Evolutionary conservation across 345 rosid species (phyloP), one percentile per base, ranked within the genome.

Genomic region (Pistacia integerrima): DNA sequence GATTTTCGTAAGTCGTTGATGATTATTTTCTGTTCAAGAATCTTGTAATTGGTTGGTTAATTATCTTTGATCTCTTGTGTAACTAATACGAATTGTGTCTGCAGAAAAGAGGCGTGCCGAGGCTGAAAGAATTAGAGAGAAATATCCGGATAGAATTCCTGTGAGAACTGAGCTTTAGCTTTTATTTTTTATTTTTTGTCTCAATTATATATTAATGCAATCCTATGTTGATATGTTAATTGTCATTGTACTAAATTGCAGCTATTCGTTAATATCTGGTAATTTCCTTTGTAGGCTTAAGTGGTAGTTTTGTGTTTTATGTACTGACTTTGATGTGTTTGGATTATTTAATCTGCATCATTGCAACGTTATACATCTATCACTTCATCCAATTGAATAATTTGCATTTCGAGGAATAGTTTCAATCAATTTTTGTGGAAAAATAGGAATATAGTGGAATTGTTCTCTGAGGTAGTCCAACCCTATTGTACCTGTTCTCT

Each of bases 91-190:
- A 61, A 8, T 74, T 67, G 33, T 30, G 3, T 82, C 30, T 82
- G 62, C 86, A 92, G 97, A 86, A 62, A 90, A 90, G 84, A 87
- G 97, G 58, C 85, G 83, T 11, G 89, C 91, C 35, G 97, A 92
- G 82, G 89, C 94, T 72, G 87, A 81, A 54, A 87, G 94, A 84
- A 92, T 92, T 67, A 88, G 85, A 77, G 94, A 82, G 73, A 92
- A 90, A 52, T 92, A 90, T 71, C 88, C 97, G 4, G 94, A 88
- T 63, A 85, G 97, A 74, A 84, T 92, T 80, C 97, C 97, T 18
- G 97, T 90, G 76, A 82, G 86, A 59, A 62, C 72, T 51, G 3
- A 22, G 11, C 49, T 18, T 33, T 67, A 18, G 5, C 64, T 30
- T 46, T 51, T 46, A n/a, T 51, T 28, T 49, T 44, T 5, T 2